Evolutionary conservation across 78 protist species (phyloP), one percentile per base, ranked within the genome.

Genomic region (Dictyostelium capitatum): DNA sequence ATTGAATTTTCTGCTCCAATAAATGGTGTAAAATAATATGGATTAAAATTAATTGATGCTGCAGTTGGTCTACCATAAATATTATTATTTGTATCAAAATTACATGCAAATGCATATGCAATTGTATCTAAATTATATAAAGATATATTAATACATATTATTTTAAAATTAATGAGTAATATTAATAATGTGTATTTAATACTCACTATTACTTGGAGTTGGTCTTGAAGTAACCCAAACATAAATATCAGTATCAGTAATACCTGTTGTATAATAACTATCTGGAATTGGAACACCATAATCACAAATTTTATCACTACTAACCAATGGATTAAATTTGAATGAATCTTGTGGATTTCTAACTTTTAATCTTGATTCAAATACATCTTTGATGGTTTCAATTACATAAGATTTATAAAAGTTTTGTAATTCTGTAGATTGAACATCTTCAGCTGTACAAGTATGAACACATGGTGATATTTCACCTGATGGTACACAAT

Each of bases 191-290:
- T n/a, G n/a, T n/a, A n/a, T n/a, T n/a, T n/a, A n/a, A n/a, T n/a
- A 43, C 79, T 73, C n/a, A 73, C 79, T 73, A 73, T 73, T 73
- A 43, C 28, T 43, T 2, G 79, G 14, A 19, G 70, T 83, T 87
- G 93, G 93, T 72, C 93, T 77, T 30, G 84, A n/a, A 53, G 93
- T 87, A 48, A 87, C 93, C 83, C 84, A 87, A 28, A 87, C 93
- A 43, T 59, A 19, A 6, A 87, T 47, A 87, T 87, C 93, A 20
- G 79, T 51, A 72, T 51, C 30, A 48, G 15, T 10, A 48, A 53
- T 30, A 30, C 65, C 73, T 9, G 20, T 41, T 19, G 54, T 15
- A 59, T 11, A 25, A 75, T 17, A 54, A 6, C 11, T 15, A 6
- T 47, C 19, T 74, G 82, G 92, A 74, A 84, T 74, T 10, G 56